Evolutionary conservation across 371 early-diverging fungal species (phyloP).

Genomic region (Circinella minor): DNA sequence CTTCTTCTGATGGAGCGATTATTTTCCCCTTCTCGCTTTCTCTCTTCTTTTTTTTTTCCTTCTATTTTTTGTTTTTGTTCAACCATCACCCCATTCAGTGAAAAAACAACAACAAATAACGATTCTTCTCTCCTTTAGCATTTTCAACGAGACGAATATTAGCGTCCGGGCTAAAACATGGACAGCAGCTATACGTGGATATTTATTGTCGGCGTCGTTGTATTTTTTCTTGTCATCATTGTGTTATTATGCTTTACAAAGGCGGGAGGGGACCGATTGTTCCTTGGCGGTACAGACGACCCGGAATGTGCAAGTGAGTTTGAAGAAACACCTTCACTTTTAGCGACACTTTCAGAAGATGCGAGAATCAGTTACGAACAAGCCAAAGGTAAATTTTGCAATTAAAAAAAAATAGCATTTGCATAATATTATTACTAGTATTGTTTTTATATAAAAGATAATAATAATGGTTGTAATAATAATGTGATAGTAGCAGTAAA

Average conservation of each 20-base stretch:
- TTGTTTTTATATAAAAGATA: too few relatives aligned
- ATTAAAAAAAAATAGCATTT: too few relatives aligned
- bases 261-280: constrained; percentile 43
- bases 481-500: too few relatives aligned
- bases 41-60: background rate
- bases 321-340: constrained; percentile 44
- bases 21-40: background rate
- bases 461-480: too few relatives aligned
- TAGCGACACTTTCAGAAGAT: constrained; percentile 48
- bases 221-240: constrained; percentile 46
- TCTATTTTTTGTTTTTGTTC: background rate
- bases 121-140: constrained; percentile 2
- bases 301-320: constrained; percentile 33
- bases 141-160: background rate
- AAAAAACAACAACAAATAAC: background rate
- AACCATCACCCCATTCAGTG: background rate
- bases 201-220: constrained; percentile 50
- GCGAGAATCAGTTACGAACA: constrained; percentile 55
- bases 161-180: constrained; percentile 9
- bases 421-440: too few relatives aligned
- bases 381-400: constrained; percentile 40
- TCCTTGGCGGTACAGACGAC: constrained; percentile 38
- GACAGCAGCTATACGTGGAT: constrained; percentile 35
- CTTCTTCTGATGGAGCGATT: background rate
- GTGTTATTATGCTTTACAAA: constrained; percentile 51